A percentile compares a stretch with the other conserved stretches of the same genome.
phyloP scores from a whole-genome alignment of 176 grass and related monocot species.

The Echinochloa phyllopogon region DNA sequence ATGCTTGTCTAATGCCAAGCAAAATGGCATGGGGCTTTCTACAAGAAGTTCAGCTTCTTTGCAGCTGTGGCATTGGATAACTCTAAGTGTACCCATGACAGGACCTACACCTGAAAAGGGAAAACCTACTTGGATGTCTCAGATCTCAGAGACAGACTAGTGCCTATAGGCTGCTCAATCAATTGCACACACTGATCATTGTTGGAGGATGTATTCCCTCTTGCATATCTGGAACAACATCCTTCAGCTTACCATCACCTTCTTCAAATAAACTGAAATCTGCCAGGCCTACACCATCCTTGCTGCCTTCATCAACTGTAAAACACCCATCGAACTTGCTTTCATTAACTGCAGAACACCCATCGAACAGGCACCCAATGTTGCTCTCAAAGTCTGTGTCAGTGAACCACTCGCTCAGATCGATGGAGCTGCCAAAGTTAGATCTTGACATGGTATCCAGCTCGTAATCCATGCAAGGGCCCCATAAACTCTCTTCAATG shows the following conservation, averaged over 20 bases:
- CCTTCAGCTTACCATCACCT: conserved; percentile 32
- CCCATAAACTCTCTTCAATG: conserved; percentile 53
- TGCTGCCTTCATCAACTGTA: conserved; percentile 32
- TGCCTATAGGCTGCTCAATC: neutral
- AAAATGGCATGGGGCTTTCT: conserved; percentile 31
- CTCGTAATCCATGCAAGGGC: conserved; percentile 55
- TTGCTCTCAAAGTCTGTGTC: conserved; percentile 42
- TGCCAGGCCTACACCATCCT: conserved; percentile 5
- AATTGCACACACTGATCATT: conserved; percentile 62
- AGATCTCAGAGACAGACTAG: neutral
- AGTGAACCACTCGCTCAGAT: conserved; percentile 46
- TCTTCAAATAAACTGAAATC: conserved; percentile 43
- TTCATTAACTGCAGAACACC: conserved; percentile 22
- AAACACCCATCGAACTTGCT: conserved; percentile 50
- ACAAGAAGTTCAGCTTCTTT: conserved; percentile 39
- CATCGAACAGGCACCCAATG: conserved; percentile 54
- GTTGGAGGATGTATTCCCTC: conserved; percentile 39
- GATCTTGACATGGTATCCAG: conserved; percentile 23
- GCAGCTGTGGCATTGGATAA: neutral
- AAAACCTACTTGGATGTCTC: conserved; percentile 40
- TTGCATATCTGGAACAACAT: conserved; percentile 21
- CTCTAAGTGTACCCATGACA: conserved; percentile 23
- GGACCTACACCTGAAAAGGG: conserved; percentile 41
- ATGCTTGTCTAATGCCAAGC: conserved; percentile 30
- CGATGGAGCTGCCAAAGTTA: conserved; percentile 24